Conservation (phyloP, 345 rosid genomes). For the Draba incana region DNA sequence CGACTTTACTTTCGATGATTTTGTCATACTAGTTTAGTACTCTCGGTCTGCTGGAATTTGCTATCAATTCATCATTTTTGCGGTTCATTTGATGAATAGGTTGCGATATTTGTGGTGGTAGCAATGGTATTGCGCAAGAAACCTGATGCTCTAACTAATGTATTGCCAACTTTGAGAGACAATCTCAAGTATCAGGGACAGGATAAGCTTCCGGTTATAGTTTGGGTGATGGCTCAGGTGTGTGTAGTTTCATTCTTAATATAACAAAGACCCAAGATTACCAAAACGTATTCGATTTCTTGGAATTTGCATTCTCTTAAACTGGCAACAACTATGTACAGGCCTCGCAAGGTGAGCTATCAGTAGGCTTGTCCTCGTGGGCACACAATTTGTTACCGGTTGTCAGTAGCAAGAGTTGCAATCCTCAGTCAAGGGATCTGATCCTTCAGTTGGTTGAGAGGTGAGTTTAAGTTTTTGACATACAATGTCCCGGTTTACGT, state of each 20-base stretch:
- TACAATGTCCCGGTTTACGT: conserved; percentile 13
- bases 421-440: conserved; percentile 71
- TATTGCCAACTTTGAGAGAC: conserved; percentile 60
- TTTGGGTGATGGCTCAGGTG: conserved; percentile 82
- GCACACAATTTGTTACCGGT: conserved; percentile 61
- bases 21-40: not conserved
- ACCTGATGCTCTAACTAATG: conserved; percentile 64
- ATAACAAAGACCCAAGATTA: not conserved
- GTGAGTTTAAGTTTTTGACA: conserved; percentile 27
- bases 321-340: conserved; percentile 29
- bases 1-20: not conserved
- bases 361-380: conserved; percentile 70
- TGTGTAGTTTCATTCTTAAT: conserved; percentile 17
- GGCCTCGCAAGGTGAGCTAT: conserved; percentile 68
- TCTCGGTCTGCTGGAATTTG: conserved; percentile 4
- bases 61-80: not conserved
- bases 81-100: conserved; percentile 47
- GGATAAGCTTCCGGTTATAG: conserved; percentile 64
- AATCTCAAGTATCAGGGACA: conserved; percentile 69
- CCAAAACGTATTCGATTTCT: conserved; percentile 11
- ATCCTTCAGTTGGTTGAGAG: conserved; percentile 62
- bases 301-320: not conserved
- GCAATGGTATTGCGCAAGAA: conserved; percentile 73
- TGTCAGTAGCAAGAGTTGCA: conserved; percentile 53
- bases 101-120: conserved; percentile 67